phyloP scores from a whole-genome alignment of 805 yeast species.

The Yarrowia porcina region DNA sequence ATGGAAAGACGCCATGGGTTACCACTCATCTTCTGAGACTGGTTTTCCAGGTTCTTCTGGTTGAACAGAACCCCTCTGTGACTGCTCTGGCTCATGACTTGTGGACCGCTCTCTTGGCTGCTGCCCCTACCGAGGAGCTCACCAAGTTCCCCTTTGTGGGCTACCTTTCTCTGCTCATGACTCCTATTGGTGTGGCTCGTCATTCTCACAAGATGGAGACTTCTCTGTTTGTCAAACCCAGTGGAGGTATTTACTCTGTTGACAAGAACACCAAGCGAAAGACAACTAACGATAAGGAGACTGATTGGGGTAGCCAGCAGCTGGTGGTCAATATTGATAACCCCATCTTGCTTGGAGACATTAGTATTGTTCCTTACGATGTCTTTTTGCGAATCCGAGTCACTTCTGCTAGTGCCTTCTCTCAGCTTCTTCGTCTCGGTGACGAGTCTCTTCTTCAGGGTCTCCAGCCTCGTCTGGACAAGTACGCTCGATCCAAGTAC shows the following conservation, averaged over 20 bases:
- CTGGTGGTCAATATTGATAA: slow-evolving; percentile 76
- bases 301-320: slow-evolving; percentile 22
- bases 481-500: slow-evolving; percentile 56
- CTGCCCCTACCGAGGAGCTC: slow-evolving; percentile 29
- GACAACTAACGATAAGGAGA: slow-evolving; percentile 3
- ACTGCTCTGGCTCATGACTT: slow-evolving; percentile 60
- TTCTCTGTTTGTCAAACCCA: slow-evolving; percentile 70
- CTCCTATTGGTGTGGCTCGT: slow-evolving; percentile 93
- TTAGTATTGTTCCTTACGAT: slow-evolving; percentile 75
- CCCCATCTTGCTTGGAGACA: slow-evolving; percentile 88
- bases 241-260: slow-evolving; percentile 50
- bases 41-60: slow-evolving; percentile 77
- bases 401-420: slow-evolving; percentile 72
- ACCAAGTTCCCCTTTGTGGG: slow-evolving; percentile 31
- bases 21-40: slow-evolving; percentile 69
- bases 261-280: slow-evolving; percentile 20
- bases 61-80: slow-evolving; percentile 82
- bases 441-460: slow-evolving; percentile 27
- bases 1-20: slow-evolving; percentile 61
- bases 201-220: slow-evolving; percentile 82
- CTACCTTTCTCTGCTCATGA: slow-evolving; percentile 62
- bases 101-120: slow-evolving; percentile 50
- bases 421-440: slow-evolving; percentile 43
- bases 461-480: slow-evolving; percentile 31
- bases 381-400: slow-evolving; percentile 71